Base-by-base conservation (phyloP, 1,284 basidiomycete genomes). In the Puccinia coronata region DNA sequence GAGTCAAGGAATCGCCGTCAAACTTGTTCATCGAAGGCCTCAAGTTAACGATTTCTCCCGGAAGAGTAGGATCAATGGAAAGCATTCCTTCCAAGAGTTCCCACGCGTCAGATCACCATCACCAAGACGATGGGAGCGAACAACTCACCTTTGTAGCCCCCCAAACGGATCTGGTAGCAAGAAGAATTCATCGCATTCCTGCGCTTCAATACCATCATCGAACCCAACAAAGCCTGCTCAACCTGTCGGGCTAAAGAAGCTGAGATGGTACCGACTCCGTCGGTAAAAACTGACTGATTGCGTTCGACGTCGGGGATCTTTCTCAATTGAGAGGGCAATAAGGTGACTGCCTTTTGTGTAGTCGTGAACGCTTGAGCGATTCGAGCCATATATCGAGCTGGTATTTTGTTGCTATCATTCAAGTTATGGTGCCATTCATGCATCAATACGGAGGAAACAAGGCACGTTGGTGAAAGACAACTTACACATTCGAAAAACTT, bases 51-150 rank as follows among this genome's bases (percentile, higher is more conserved):
- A 23, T 87, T 87, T 70, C 80, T 88, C 87, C 47, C n/a, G 83
- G 61, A 16, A 93, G 87, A 55, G 87, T 85, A 41, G 87, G 85
- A 83, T 93, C 91, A 23, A 93, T 88, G 25, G 88, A 88, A 0
- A 93, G 90, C 75, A 93, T 90, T 0, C 92, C 92, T 86, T 93
- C 92, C n/a, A n/a, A n/a, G n/a, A n/a, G n/a, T n/a, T n/a, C n/a
- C n/a, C n/a, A n/a, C n/a, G n/a, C n/a, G n/a, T n/a, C n/a, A n/a
- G n/a, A n/a, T n/a, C n/a, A n/a, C n/a, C n/a, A n/a, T n/a, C n/a
- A n/a, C n/a, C n/a, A n/a, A n/a, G n/a, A n/a, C n/a, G n/a, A n/a
- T n/a, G n/a, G n/a, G n/a, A n/a, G n/a, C n/a, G n/a, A n/a, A n/a
- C 85, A 16, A 41, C 18, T 39, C 36, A 63, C 71, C 71, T 85